These are phyloP conservation scores for Combretum micranthum DNA, from an alignment of 345 rosid genomes.

Conservation along the genomic window DNA sequence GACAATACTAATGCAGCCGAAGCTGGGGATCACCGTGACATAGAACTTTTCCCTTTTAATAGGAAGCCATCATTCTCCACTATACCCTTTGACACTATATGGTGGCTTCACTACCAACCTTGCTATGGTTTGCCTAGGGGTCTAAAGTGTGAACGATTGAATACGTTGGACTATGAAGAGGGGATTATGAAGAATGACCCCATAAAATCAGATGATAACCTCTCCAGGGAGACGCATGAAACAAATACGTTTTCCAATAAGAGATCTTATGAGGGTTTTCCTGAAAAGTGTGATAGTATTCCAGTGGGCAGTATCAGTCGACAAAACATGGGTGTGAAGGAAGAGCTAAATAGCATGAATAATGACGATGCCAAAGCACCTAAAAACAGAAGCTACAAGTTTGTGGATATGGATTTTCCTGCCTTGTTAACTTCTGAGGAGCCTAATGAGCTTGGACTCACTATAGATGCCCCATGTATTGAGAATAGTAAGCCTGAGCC, in stretches of 20 bases:
- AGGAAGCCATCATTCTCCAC: conserved; percentile 37
- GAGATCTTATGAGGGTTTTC: conserved; percentile 7
- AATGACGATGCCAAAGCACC: conserved; percentile 30
- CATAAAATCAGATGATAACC: conserved; percentile 17
- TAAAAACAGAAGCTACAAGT: conserved; percentile 32
- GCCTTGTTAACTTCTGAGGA: conserved; percentile 26
- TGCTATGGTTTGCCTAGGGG: conserved; percentile 50
- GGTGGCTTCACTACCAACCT: conserved; percentile 75
- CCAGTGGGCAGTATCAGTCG: conserved; percentile 8
- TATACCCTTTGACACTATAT: conserved; percentile 44
- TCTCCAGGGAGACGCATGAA: conserved; percentile 2
- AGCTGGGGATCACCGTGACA: conserved; percentile 29
- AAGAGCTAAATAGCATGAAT: conserved; percentile 10
- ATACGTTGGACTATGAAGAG: conserved; percentile 42
- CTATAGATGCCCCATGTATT: conserved; percentile 61
- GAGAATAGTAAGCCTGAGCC: conserved; percentile 53
- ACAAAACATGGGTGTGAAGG: conserved; percentile 14
- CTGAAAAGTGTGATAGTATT: conserved; percentile 2
- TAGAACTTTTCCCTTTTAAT: conserved; percentile 52
- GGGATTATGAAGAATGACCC: conserved; percentile 25
- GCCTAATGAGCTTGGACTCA: conserved; percentile 27
- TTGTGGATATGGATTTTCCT: conserved; percentile 25
- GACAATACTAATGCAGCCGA: conserved; percentile 36
- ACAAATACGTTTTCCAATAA: neutral
- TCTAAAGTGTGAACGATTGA: conserved; percentile 36